Conservation (phyloP, 1,139 yeast genomes). For the Pichia sp. region DNA sequence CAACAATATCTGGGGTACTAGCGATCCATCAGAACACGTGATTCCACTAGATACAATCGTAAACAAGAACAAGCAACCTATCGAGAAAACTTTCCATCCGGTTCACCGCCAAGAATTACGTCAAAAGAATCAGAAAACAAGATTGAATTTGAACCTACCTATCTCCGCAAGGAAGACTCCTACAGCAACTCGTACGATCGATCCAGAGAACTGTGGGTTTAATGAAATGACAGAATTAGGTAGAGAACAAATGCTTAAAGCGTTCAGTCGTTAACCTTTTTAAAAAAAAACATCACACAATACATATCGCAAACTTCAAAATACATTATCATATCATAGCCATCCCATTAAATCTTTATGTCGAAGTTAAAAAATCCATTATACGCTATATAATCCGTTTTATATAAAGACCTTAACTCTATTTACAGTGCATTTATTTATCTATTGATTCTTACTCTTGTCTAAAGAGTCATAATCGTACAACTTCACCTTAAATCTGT, state of each 20-base stretch:
- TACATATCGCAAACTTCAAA: too few species aligned
- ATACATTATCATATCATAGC: too few species aligned
- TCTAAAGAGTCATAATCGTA: constrained; percentile 22
- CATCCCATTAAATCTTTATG: too few species aligned
- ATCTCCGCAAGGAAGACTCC: background rate
- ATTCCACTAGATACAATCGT: constrained; percentile 11
- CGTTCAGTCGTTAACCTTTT: constrained; percentile 7
- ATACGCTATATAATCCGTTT: too few species aligned
- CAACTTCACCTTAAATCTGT: constrained; percentile 18
- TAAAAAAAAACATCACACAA: too few species aligned
- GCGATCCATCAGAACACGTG: background rate
- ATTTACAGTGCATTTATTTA: too few species aligned
- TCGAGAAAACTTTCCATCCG: constrained; percentile 2
- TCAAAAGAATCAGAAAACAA: constrained; percentile 4
- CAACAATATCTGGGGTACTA: background rate
- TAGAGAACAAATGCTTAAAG: constrained; percentile 19
- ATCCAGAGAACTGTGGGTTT: constrained; percentile 8
- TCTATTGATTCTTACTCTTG: background rate
- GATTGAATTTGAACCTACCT: constrained; percentile 15
- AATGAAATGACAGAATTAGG: constrained; percentile 17
- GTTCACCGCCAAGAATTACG: constrained; percentile 14
- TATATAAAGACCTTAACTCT: too few species aligned
- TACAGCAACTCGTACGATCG: background rate
- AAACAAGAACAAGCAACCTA: constrained; percentile 2
- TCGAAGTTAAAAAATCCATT: too few species aligned